Base-by-base conservation (phyloP, 108 stramenopile genomes). In the Cyclotella kingstonii region DNA sequence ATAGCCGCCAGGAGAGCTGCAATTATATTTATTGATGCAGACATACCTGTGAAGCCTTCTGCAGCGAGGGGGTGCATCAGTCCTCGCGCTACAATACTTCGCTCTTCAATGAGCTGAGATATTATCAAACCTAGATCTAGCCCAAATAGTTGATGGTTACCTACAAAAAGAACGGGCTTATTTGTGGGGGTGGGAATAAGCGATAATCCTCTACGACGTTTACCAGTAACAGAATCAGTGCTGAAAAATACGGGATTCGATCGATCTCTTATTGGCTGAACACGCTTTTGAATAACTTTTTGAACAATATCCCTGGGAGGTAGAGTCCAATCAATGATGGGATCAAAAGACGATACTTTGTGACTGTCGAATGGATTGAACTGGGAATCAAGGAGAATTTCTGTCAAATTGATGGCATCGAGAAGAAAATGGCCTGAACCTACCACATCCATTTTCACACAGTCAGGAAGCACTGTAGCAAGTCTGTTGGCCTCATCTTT, bases 71-170 rank as follows among this genome's bases (percentile, higher is more conserved):
- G 95, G 76, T 96, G 95, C 8, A 81, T 91, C 42, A 96, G 60
- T 0, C 95, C 95, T 52, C 95, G 43, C 6, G 84, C 78, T 7
- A 62, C 46, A 8, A 85, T 72, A 17, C 65, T 67, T 43, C 82
- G 64, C 34, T 89, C 75, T 62, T 86, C 79, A 34, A 87, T 49
- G 4, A 96, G 70, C 58, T 88, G 66, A 2, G 80, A 61, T 4
- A 92, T 61, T 8, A 96, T 60, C 50, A 96, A 33, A 43, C 76
- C 71, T 3, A 94, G 60, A 72, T 96, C 95, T 11, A 76, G 60
- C 3, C 60, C 83, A 75, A 82, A 66, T 2, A 96, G 72, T 76
- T 96, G 95, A 58, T 96, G 95, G 62, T 96, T 96, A 2, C 81
- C 89, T 34, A 96, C 95, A 64, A 96, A 85, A 17, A 96, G 44